Conservation (phyloP, 1,284 basidiomycete species). For the Cronartium quercuum region DNA sequence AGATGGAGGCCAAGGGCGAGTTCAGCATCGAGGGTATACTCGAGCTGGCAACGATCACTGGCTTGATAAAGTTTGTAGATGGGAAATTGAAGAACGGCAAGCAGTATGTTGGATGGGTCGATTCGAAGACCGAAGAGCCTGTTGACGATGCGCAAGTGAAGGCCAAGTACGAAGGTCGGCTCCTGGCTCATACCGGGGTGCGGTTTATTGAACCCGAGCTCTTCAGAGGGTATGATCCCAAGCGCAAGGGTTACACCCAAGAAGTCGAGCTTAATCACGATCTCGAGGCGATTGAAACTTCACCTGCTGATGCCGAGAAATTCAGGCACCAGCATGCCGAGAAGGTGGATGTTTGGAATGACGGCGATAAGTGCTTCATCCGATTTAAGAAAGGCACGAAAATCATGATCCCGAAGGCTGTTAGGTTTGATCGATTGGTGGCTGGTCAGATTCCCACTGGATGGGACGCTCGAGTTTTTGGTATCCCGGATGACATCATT, state of each 20-base stretch:
- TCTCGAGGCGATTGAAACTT: conserved; percentile 88
- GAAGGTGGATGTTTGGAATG: conserved; percentile 89
- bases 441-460: conserved; percentile 95
- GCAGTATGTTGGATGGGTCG: conserved; percentile 95
- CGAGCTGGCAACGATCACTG: conserved; percentile 99
- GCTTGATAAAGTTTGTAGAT: conserved; percentile 95
- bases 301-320: conserved; percentile 80
- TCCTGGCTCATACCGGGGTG: conserved; percentile 85
- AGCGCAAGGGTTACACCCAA: conserved; percentile 93
- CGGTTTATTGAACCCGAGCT: conserved; percentile 93
- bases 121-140: conserved; percentile 81
- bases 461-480: conserved; percentile 90
- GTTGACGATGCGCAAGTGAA: conserved; percentile 96
- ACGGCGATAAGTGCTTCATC: conserved; percentile 83
- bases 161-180: conserved; percentile 87
- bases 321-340: conserved; percentile 96
- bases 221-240: conserved; percentile 94
- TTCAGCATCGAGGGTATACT: conserved; percentile 96
- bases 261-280: conserved; percentile 95
- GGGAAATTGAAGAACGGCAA: conserved; percentile 86
- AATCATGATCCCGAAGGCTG: conserved; percentile 85
- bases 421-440: conserved; percentile 88
- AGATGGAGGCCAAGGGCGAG: conserved; percentile 90
- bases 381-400: conserved; percentile 98
- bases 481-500: conserved; percentile 95